phyloP scores from a whole-genome alignment of 129 eudicot genomes.

The Heracleum sosnowskyi region DNA sequence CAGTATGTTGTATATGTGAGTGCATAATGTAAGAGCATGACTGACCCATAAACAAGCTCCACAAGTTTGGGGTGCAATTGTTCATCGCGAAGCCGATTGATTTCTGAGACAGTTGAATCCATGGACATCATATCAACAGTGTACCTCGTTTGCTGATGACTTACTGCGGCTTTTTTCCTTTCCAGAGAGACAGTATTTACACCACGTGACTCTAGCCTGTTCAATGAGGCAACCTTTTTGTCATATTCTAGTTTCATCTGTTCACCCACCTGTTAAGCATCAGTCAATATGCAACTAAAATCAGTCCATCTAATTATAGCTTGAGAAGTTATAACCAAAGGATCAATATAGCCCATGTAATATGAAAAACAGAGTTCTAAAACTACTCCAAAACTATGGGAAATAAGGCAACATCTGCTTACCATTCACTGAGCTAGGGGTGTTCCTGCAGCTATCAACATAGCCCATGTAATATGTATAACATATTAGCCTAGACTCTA shows the following conservation, averaged over 20 bases:
- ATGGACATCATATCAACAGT: conserved; percentile 80
- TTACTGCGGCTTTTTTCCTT: conserved; percentile 83
- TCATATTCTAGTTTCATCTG: conserved; percentile 82
- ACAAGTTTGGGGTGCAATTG: conserved; percentile 49
- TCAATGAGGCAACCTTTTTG: conserved; percentile 72
- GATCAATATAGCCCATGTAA: not conserved
- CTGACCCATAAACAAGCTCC: conserved; percentile 55
- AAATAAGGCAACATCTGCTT: not conserved
- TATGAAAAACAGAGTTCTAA: not conserved
- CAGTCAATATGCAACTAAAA: conserved; percentile 10
- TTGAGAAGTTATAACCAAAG: not conserved
- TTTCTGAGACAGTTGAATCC: conserved; percentile 58
- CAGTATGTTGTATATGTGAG: not conserved
- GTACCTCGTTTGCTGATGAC: conserved; percentile 96
- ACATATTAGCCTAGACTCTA: not conserved
- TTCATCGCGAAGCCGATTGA: conserved; percentile 45
- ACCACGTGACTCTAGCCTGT: conserved; percentile 71
- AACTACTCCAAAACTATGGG: not conserved
- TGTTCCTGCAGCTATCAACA: not conserved
- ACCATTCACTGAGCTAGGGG: not conserved
- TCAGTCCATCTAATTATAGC: not conserved
- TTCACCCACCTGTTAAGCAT: conserved; percentile 78
- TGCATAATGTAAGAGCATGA: not conserved
- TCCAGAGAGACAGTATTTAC: conserved; percentile 70
- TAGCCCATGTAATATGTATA: not conserved